Conservation (phyloP, 257 asterid genomes). For the Buddleja alternifolia region DNA sequence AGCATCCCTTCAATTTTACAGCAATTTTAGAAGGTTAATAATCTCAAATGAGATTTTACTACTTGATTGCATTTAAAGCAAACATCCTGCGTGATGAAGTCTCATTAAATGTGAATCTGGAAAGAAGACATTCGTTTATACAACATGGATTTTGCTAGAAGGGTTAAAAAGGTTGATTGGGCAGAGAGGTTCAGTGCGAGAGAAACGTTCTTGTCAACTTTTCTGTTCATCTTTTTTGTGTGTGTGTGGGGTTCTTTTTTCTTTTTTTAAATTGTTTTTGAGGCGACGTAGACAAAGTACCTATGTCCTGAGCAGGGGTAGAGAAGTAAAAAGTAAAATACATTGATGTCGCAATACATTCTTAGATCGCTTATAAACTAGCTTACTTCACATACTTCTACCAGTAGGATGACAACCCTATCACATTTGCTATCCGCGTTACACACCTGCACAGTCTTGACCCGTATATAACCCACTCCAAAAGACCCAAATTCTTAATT, state of each 20-base stretch:
- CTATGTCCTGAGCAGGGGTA: conserved; percentile 18
- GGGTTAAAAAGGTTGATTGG: conserved; percentile 20
- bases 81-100: conserved; percentile 19
- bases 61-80: conserved; percentile 28
- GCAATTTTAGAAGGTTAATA: conserved; percentile 24
- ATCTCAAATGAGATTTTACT: conserved; percentile 23
- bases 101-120: conserved; percentile 31
- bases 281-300: conserved; percentile 10
- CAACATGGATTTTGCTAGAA: conserved; percentile 28
- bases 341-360: conserved; percentile 23
- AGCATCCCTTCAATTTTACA: conserved; percentile 23
- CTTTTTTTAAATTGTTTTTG: not conserved
- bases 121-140: conserved; percentile 20
- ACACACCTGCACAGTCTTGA: conserved; percentile 14
- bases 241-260: not conserved
- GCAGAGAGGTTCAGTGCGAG: conserved; percentile 25
- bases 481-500: conserved; percentile 9
- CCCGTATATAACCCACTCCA: conserved; percentile 21
- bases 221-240: conserved; percentile 12
- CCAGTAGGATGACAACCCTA: conserved; percentile 19
- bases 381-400: conserved; percentile 20
- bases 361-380: conserved; percentile 17
- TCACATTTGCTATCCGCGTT: conserved; percentile 1
- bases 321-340: conserved; percentile 9
- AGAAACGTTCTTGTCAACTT: conserved; percentile 23